Conservation (phyloP, 163 green algal genomes). For the Scenedesmus sp. region DNA sequence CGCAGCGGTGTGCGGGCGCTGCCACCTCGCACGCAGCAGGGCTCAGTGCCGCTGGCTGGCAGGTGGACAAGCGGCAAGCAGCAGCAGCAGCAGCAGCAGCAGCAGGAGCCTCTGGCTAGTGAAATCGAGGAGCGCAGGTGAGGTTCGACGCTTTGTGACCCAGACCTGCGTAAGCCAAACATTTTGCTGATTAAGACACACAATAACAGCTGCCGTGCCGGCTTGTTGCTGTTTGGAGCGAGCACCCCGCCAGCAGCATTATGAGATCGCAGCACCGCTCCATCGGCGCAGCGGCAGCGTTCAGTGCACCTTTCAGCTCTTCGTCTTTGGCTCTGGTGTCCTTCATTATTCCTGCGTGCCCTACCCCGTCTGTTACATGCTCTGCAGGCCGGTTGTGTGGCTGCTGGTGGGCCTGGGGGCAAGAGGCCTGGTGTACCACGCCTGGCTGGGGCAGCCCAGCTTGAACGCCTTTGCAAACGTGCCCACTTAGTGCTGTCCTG, state of each 20-base stretch:
- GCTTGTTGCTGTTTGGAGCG: no score
- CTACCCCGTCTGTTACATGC: background rate
- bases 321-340: no score
- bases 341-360: no score
- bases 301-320: no score
- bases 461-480: background rate
- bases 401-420: constrained; percentile 82
- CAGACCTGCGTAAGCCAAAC: no score
- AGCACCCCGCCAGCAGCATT: no score
- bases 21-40: constrained; percentile 67
- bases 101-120: background rate
- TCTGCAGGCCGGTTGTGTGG: constrained; percentile 60
- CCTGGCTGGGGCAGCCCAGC: constrained; percentile 68
- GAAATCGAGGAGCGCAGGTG: background rate
- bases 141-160: background rate
- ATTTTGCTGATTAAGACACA: no score
- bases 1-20: constrained; percentile 76
- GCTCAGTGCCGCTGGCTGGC: constrained; percentile 77
- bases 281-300: no score
- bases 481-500: no score
- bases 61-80: constrained; percentile 14
- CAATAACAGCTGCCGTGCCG: no score
- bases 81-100: background rate
- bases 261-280: no score
- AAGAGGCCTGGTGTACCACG: constrained; percentile 91